Base-by-base conservation (phyloP, 768 basidiomycete species). In the Naganishia antarctica region DNA sequence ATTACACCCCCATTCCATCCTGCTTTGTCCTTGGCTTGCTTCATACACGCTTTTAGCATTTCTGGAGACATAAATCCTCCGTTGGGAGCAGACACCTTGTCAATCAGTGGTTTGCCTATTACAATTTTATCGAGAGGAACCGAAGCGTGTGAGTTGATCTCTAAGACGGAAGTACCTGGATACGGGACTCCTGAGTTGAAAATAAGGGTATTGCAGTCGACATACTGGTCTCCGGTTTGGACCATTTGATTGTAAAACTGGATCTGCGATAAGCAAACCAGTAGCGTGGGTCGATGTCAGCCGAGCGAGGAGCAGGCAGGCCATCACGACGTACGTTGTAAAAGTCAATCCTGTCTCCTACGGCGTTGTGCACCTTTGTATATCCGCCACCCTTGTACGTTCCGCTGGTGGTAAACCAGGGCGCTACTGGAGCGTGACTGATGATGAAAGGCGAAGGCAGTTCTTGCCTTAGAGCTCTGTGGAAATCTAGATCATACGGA, bases 61-160 rank as follows among this genome's bases (percentile, higher is more conserved):
- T 80, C 74, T 1, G 86, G 80, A 40, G 77, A 79, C 68, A 90
- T 85, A 76, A 82, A 88, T n/a, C 78, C 79, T n/a, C n/a, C n/a
- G n/a, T n/a, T n/a, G n/a, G n/a, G n/a, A n/a, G n/a, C n/a, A 66
- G 83, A 86, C 66, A 64, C 81, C 3, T 85, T 74, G 15, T 81
- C 83, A 26, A 71, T 48, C 70, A 83, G 84, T 0, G 87, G 87
- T 76, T 90, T 90, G 4, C 87, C 87, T 70, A 90, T 87, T 65
- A 89, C 84, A 49, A 89, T 79, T 76, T 90, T 88, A 72, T 82
- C 74, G 47, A 84, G 69, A 2, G 80, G 72, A 8, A 89, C 82
- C 21, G 86, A 86, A 21, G 72, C 71, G n/a, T n/a, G n/a, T 62
- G 76, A 82, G 1, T 81, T 80, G 49, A 82, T 82, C 72, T 85